Percentiles rank a stretch among this genome's conserved stretches.
Evolutionary conservation across 331 rosid species (phyloP).

Genomic region (Telfairia occidentalis): DNA sequence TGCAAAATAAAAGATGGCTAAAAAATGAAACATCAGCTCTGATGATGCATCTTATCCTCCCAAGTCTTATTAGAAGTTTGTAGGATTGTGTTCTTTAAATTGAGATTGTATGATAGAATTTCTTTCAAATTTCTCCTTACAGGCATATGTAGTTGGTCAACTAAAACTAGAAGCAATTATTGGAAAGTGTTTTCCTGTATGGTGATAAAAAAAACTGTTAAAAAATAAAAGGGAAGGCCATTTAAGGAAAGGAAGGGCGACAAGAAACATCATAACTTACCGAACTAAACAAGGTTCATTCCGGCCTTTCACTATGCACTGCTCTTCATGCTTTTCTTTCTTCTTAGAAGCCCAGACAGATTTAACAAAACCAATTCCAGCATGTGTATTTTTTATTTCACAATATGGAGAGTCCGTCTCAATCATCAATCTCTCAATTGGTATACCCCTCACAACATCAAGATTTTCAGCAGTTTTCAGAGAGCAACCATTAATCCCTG

Average conservation of each 20-base stretch:
- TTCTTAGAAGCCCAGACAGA: slow-evolving; percentile 76
- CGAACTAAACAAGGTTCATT: slow-evolving; percentile 90
- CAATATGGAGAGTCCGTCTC: slow-evolving; percentile 97
- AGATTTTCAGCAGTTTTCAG: slow-evolving; percentile 70
- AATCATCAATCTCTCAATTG: slow-evolving; percentile 78
- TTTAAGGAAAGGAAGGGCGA: background rate
- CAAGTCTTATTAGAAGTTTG: background rate
- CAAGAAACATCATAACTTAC: slow-evolving; percentile 20
- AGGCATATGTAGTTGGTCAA: background rate
- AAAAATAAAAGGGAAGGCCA: background rate
- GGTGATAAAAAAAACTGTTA: background rate
- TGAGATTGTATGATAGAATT: background rate
- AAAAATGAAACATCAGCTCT: background rate
- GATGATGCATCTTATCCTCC: background rate
- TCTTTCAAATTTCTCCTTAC: background rate
- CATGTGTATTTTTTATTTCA: slow-evolving; percentile 81
- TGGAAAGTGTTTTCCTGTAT: background rate
- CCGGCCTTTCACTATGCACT: slow-evolving; percentile 68
- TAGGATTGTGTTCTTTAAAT: background rate
- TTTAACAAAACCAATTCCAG: slow-evolving; percentile 75
- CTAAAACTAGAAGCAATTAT: slow-evolving; percentile 2
- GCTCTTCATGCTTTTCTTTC: slow-evolving; percentile 82
- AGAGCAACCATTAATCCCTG: slow-evolving; percentile 90
- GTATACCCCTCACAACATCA: slow-evolving; percentile 63
- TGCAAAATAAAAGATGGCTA: background rate